Evolutionary conservation across 768 basidiomycete genomes (phyloP).

Genomic region (Naganishia vishniacii): DNA sequence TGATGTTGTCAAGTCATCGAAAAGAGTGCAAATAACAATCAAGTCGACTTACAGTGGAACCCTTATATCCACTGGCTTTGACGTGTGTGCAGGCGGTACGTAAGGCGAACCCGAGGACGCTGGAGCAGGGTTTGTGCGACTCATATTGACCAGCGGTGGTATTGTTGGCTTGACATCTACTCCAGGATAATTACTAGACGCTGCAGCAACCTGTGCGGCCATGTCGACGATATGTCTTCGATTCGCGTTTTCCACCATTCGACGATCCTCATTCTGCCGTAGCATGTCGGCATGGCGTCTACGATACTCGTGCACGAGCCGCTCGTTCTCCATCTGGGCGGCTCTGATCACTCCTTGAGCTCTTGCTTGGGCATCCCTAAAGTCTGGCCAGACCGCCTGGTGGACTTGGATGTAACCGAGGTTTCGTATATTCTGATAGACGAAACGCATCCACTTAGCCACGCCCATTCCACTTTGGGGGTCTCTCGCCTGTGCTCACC

Average conservation of each 20-base stretch:
- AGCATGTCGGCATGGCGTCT: constrained; percentile 10
- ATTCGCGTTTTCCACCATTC: not conserved
- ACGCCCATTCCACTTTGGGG: no score
- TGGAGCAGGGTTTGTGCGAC: not conserved
- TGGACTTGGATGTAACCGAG: constrained; percentile 18
- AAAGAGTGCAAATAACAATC: not conserved
- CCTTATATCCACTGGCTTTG: constrained; percentile 5
- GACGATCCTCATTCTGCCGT: constrained; percentile 11
- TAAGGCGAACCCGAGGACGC: not conserved
- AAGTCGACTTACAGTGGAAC: not conserved
- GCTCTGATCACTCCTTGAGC: not conserved
- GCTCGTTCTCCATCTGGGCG: constrained; percentile 12
- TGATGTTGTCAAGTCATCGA: not conserved
- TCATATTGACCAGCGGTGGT: not conserved
- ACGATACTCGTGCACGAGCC: not conserved
- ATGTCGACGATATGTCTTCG: not conserved
- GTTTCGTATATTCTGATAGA: not conserved
- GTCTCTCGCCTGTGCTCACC: constrained; percentile 7
- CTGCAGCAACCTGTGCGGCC: not conserved
- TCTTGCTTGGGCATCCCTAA: constrained; percentile 1
- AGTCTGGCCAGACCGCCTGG: not conserved
- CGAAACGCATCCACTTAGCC: no score
- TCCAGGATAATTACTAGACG: not conserved
- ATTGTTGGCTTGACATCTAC: not conserved
- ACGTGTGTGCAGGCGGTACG: constrained; percentile 6